These are phyloP conservation scores for Candida coleopterorum DNA, from an alignment of 805 yeast genomes.

Conservation along the genomic window DNA sequence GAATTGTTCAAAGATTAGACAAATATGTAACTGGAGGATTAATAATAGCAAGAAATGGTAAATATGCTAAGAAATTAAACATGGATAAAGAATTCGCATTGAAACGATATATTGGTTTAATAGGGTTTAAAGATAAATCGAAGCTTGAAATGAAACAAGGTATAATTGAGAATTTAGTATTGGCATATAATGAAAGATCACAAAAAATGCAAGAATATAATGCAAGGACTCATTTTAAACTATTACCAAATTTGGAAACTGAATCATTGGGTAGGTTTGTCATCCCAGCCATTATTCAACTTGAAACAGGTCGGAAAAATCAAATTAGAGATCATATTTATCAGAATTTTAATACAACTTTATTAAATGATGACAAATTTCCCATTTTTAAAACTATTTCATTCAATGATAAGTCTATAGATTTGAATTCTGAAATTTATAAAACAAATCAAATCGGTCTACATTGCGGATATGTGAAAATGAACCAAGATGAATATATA, in stretches of 20 bases:
- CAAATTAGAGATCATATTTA: conserved; percentile 22
- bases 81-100: conserved; percentile 3
- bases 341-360: conserved; percentile 15
- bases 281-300: conserved; percentile 17
- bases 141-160: conserved; percentile 11
- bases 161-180: conserved; percentile 12
- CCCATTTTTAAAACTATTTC: conserved; percentile 12
- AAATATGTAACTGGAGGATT: conserved; percentile 22
- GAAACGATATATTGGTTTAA: conserved; percentile 18
- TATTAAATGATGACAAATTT: conserved; percentile 22
- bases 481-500: background rate
- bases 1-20: conserved; percentile 19
- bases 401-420: background rate
- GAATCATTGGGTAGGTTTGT: conserved; percentile 4
- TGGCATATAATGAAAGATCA: conserved; percentile 3
- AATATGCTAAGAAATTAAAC: conserved; percentile 12
- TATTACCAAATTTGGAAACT: conserved; percentile 11
- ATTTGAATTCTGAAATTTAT: conserved; percentile 14
- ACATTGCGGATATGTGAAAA: conserved; percentile 15
- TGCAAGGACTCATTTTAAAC: conserved; percentile 16
- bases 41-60: conserved; percentile 15
- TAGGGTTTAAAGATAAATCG: conserved; percentile 8
- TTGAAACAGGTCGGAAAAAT: conserved; percentile 21
- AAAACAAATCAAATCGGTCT: conserved; percentile 20
- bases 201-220: conserved; percentile 4